A percentile compares a stretch with the other conserved stretches of the same genome.
Evolutionary conservation across 768 basidiomycete genomes (phyloP).

Genomic region (Tulasnella sp.): DNA sequence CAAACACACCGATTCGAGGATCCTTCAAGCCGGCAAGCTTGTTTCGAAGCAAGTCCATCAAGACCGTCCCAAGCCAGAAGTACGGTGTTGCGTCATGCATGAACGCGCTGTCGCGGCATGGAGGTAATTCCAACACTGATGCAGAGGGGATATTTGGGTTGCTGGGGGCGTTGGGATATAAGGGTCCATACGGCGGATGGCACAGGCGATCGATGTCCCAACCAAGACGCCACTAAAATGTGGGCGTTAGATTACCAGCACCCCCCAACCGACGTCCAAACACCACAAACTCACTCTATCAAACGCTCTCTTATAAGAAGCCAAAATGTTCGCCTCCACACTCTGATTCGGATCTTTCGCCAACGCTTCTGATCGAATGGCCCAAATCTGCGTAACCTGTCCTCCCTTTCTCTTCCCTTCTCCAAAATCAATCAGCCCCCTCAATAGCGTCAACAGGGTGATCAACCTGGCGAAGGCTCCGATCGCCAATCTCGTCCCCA

Average conservation of each 20-base stretch:
- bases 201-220: conserved; percentile 41
- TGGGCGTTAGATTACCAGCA: background rate
- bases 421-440: conserved; percentile 39
- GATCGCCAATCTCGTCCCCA: conserved; percentile 30
- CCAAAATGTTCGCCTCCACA: conserved; percentile 32
- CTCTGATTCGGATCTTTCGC: conserved; percentile 27
- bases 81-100: conserved; percentile 38
- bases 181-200: conserved; percentile 3
- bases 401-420: conserved; percentile 34
- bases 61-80: conserved; percentile 40
- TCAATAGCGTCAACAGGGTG: conserved; percentile 36
- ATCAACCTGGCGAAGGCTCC: conserved; percentile 39
- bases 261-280: background rate
- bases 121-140: background rate
- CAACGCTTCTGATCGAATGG: conserved; percentile 12
- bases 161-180: background rate
- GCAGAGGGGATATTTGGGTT: background rate
- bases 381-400: conserved; percentile 27
- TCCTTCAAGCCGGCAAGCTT: conserved; percentile 24
- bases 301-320: conserved; percentile 34
- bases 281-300: conserved; percentile 31
- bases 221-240: conserved; percentile 39
- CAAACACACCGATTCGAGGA: conserved; percentile 15
- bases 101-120: conserved; percentile 15
- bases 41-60: conserved; percentile 36